phyloP scores from a whole-genome alignment of 495 filamentous ascomycete species.

The Thozetella sp. region DNA sequence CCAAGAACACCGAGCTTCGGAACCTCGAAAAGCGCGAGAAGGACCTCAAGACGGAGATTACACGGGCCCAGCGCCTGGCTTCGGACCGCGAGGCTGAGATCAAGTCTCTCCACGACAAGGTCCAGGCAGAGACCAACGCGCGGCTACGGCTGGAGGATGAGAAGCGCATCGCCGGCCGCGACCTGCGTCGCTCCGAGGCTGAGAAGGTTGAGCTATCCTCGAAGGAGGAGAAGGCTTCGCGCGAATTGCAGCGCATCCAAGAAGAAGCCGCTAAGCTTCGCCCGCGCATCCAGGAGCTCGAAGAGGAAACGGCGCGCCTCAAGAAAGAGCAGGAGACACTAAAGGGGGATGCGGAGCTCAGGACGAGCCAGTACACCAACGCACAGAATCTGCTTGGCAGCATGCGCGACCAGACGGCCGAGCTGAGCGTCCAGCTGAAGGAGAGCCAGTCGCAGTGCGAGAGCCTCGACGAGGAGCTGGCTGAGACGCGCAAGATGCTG shows the following conservation, averaged over 20 bases:
- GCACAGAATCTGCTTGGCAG: conserved; percentile 84
- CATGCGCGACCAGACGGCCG: conserved; percentile 88
- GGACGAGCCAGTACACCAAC: conserved; percentile 80
- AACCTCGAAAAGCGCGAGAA: conserved; percentile 78
- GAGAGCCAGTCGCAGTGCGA: conserved; percentile 82
- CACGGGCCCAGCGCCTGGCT: conserved; percentile 65
- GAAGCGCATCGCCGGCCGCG: conserved; percentile 67
- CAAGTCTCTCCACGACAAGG: conserved; percentile 71
- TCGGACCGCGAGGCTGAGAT: conserved; percentile 77
- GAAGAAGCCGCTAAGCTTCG: conserved; percentile 69
- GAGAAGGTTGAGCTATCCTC: conserved; percentile 79
- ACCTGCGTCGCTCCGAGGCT: conserved; percentile 72
- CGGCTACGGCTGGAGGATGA: conserved; percentile 77
- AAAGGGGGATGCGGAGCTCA: conserved; percentile 81
- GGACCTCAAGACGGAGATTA: conserved; percentile 75
- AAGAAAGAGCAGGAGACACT: conserved; percentile 65
- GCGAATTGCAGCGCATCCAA: conserved; percentile 69
- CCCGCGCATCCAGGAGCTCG: conserved; percentile 65
- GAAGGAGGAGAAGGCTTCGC: conserved; percentile 63
- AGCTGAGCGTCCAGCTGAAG: conserved; percentile 91
- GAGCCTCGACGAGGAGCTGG: conserved; percentile 89
- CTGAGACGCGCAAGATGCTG: conserved; percentile 86
- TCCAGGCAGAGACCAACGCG: conserved; percentile 71
- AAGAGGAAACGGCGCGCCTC: conserved; percentile 68
- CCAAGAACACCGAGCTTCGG: conserved; percentile 69